These are phyloP conservation scores for Coffea eugenioides DNA, from an alignment of 257 asterid genomes.

Conservation along the genomic window DNA sequence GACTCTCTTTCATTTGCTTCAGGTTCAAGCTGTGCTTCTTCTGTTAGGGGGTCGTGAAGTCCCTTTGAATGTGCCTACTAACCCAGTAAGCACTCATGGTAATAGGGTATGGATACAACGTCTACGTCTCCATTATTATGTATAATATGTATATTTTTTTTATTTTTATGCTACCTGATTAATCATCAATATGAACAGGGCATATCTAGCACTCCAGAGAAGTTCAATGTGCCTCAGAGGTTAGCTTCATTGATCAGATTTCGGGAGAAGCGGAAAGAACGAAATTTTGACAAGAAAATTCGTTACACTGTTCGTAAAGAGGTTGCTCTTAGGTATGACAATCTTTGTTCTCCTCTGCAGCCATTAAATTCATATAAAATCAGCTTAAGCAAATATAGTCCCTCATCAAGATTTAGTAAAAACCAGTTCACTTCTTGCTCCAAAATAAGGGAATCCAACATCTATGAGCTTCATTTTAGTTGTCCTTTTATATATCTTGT, in stretches of 20 bases:
- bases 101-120: conserved; percentile 44
- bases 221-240: conserved; percentile 63
- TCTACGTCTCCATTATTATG: conserved; percentile 3
- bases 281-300: conserved; percentile 74
- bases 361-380: background rate
- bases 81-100: conserved; percentile 40
- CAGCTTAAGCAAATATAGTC: background rate
- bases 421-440: background rate
- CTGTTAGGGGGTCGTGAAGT: conserved; percentile 76
- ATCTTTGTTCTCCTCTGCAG: background rate
- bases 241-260: conserved; percentile 66
- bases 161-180: background rate
- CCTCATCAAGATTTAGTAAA: background rate
- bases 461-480: background rate
- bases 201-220: conserved; percentile 46
- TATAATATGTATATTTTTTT: background rate
- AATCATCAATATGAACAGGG: conserved; percentile 31
- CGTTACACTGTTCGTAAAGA: conserved; percentile 82
- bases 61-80: conserved; percentile 49
- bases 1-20: conserved; percentile 23
- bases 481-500: background rate
- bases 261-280: conserved; percentile 75
- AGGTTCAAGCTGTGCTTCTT: conserved; percentile 85
- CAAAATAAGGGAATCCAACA: background rate
- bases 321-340: conserved; percentile 63